phyloP scores from a whole-genome alignment of 2,329 filamentous ascomycete genomes.

The Paraconiothyrium sp. region DNA sequence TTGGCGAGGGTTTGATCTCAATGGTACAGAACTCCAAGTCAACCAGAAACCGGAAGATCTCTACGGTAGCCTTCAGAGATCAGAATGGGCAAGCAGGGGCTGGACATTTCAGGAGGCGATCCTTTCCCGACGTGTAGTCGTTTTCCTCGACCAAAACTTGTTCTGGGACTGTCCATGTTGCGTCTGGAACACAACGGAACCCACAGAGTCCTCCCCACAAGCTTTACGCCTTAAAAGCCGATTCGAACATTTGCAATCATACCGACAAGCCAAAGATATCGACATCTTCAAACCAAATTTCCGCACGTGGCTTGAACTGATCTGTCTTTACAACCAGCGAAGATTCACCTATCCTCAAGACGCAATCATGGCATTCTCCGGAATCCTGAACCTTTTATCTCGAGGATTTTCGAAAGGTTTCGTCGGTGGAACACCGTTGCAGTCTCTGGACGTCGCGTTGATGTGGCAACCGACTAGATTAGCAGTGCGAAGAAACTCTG shows the following conservation, averaged over 20 bases:
- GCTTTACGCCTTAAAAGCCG: not conserved
- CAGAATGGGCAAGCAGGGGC: slow-evolving; percentile 20
- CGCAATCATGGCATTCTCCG: slow-evolving; percentile 16
- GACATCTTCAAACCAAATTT: slow-evolving; percentile 18
- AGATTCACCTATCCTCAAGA: slow-evolving; percentile 23
- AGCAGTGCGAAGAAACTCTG: too few species aligned
- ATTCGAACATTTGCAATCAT: not conserved
- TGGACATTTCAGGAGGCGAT: slow-evolving; percentile 25
- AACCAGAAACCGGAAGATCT: too few species aligned
- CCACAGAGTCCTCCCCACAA: not conserved
- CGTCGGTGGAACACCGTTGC: slow-evolving; percentile 15
- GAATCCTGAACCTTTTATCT: slow-evolving; percentile 10
- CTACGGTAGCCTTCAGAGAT: slow-evolving; percentile 3
- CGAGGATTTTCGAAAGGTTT: slow-evolving; percentile 16
- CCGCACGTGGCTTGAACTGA: slow-evolving; percentile 12
- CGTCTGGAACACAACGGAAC: not conserved
- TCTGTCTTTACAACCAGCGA: slow-evolving; percentile 21
- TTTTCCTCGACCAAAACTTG: slow-evolving; percentile 11
- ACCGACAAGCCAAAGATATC: not conserved
- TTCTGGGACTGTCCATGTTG: not conserved
- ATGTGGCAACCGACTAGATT: slow-evolving; percentile 20
- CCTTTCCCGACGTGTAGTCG: slow-evolving; percentile 18
- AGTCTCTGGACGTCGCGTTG: slow-evolving; percentile 18
- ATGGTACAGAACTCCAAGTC: too few species aligned
- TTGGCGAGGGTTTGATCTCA: too few species aligned